Base-by-base conservation (phyloP, 2,329 filamentous ascomycete genomes). In the Hypoxylon rubiginosum region DNA sequence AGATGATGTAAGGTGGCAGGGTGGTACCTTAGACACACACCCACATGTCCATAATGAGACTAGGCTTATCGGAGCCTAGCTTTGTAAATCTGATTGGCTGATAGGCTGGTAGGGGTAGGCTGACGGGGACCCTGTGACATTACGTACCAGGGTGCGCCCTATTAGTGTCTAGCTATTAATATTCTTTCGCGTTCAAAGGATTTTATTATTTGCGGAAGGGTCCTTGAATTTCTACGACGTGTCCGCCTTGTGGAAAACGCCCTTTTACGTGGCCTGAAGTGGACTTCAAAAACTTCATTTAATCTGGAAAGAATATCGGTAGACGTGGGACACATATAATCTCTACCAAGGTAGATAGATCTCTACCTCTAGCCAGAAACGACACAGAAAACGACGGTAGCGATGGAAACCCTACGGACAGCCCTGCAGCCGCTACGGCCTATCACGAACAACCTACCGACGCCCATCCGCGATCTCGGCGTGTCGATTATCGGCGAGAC, bases 401-500 rank as follows among this genome's bases (percentile, higher is more conserved):
- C 66, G 64, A 91, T 92, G 89, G 89, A 92, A 74, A 76, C 84
- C 69, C 77, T 91, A 64, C 87, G 87, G 75, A 84, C 84, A 55
- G 82, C 83, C 70, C 84, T 93, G 75, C 86, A 86, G 74, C 91
- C 91, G 21, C 70, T 81, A 43, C 83, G 83, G 74, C 91, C 91
- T 63, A 85, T 94, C 75, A 92, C 91, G 54, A 86, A 89, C 74
- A 89, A 87, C 76, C 88, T 96, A 54, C 94, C 94, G 19, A 82
- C 83, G 34, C 92, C 92, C 13, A 85, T 97, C 77, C 88, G 87
- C 80, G 87, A 94, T 80, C 83, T 92, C 53, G 91, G 92, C 75
- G 82, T 91, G 74, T 92, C 91, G 69, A 89, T 99, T 78, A 87
- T 99, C 74, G 94, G 95, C 78, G 84, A 88, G 32, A 81, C 85